Conservation (phyloP, 257 asterid species). For the Euphrasia confusa region DNA sequence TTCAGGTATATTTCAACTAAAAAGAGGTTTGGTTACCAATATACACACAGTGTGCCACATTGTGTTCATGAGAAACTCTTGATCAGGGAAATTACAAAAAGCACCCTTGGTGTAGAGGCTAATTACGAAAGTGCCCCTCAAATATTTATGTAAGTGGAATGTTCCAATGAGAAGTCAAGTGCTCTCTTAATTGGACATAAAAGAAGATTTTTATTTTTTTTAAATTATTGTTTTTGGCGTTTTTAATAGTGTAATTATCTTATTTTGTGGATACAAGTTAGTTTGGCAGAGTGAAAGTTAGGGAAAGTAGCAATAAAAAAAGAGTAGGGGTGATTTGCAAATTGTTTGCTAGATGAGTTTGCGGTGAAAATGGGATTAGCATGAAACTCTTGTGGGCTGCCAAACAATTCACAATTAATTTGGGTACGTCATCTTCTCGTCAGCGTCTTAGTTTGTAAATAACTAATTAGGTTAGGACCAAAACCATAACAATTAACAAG, state of each 20-base stretch:
- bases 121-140: neutral
- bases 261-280: neutral
- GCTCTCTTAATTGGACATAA: too few relatives aligned
- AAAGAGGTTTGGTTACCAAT: conserved; percentile 32
- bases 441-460: neutral
- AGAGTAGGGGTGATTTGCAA: conserved; percentile 4
- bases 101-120: neutral
- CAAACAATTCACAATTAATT: neutral
- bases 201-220: too few relatives aligned
- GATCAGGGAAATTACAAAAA: neutral
- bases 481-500: neutral
- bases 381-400: neutral
- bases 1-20: conserved; percentile 38
- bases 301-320: conserved; percentile 22
- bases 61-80: conserved; percentile 17
- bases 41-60: conserved; percentile 24
- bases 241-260: too few relatives aligned
- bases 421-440: neutral
- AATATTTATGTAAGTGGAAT: too few relatives aligned
- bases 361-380: conserved; percentile 21
- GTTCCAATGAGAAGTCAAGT: neutral
- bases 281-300: conserved; percentile 15
- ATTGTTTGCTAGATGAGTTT: conserved; percentile 16
- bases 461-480: neutral
- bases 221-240: neutral